These are phyloP conservation scores for Phytophthora idaei DNA, from an alignment of 352 stramenopile genomes.

Conservation along the genomic window DNA sequence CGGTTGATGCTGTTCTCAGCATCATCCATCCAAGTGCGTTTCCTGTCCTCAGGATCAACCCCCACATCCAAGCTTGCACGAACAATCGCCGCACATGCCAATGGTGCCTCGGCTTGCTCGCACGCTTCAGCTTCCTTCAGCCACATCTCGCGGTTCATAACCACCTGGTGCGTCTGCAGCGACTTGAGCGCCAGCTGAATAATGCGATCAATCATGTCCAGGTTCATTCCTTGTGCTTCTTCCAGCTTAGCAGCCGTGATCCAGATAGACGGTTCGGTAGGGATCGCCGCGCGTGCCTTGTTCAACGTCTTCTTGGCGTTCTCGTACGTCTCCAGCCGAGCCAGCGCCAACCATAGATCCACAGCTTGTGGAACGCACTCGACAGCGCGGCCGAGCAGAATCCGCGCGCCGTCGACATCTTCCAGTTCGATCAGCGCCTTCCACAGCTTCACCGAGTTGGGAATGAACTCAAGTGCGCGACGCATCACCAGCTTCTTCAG, in stretches of 20 bases:
- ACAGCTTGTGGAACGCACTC: slow-evolving; percentile 98
- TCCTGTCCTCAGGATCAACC: slow-evolving; percentile 95
- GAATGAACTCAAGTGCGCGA: slow-evolving; percentile 95
- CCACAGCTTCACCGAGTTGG: slow-evolving; percentile 98
- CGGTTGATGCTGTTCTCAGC: slow-evolving; percentile 91
- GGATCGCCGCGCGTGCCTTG: slow-evolving; percentile 92
- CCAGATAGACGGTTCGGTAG: slow-evolving; percentile 97
- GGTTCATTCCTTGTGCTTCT: slow-evolving; percentile 95
- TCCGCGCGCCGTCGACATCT: slow-evolving; percentile 94
- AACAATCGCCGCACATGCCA: slow-evolving; percentile 96
- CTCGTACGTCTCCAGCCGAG: slow-evolving; percentile 97
- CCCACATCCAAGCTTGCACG: slow-evolving; percentile 93
- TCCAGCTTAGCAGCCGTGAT: slow-evolving; percentile 99
- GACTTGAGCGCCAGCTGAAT: slow-evolving; percentile 86
- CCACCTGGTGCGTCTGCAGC: slow-evolving; percentile 90
- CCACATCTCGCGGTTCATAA: slow-evolving; percentile 96
- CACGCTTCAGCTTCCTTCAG: slow-evolving; percentile 96
- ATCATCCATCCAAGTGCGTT: slow-evolving; percentile 98
- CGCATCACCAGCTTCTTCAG: slow-evolving; percentile 92
- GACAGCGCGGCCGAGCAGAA: slow-evolving; percentile 97
- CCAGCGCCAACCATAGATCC: slow-evolving; percentile 98
- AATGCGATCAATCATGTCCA: slow-evolving; percentile 84
- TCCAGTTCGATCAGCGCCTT: slow-evolving; percentile 99
- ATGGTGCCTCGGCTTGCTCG: slow-evolving; percentile 88
- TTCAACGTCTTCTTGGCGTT: slow-evolving; percentile 98